Evolutionary conservation across 495 filamentous ascomycete species (phyloP).

Genomic region (Tetracladium setigerum): DNA sequence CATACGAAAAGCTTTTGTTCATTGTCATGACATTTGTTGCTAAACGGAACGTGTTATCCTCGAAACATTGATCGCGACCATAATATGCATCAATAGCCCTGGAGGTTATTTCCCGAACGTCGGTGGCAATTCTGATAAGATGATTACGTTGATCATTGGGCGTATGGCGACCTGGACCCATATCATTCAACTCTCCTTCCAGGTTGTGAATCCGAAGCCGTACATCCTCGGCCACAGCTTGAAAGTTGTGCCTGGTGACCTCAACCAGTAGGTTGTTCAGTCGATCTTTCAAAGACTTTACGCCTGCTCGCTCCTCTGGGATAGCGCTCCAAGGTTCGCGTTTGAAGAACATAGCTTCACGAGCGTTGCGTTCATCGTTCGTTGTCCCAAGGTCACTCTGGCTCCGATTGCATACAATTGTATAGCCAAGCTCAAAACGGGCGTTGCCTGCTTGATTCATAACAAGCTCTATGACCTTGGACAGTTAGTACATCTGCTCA

Average conservation of each 20-base stretch:
- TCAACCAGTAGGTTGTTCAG: conserved; percentile 2
- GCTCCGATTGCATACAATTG: conserved; percentile 4
- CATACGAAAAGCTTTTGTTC: conserved; percentile 2
- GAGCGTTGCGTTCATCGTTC: neutral
- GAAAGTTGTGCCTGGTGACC: conserved; percentile 4
- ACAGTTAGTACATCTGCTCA: too few species aligned
- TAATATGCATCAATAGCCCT: conserved; percentile 6
- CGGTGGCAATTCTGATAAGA: conserved; percentile 1
- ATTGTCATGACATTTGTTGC: conserved; percentile 1
- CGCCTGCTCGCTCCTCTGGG: conserved; percentile 4
- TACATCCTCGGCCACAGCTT: neutral
- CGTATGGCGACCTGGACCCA: conserved; percentile 1
- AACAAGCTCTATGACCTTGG: neutral
- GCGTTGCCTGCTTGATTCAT: neutral
- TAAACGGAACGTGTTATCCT: neutral
- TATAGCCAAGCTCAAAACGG: conserved; percentile 5
- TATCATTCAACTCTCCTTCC: neutral
- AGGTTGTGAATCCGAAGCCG: neutral
- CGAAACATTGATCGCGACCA: conserved; percentile 4
- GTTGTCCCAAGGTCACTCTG: conserved; percentile 2
- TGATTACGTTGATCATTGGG: conserved; percentile 3
- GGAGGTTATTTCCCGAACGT: neutral
- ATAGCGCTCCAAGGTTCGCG: neutral
- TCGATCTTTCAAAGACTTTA: neutral
- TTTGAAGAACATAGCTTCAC: conserved; percentile 1